Conservation (phyloP, 495 filamentous ascomycete species). For the Neurospora africana region DNA sequence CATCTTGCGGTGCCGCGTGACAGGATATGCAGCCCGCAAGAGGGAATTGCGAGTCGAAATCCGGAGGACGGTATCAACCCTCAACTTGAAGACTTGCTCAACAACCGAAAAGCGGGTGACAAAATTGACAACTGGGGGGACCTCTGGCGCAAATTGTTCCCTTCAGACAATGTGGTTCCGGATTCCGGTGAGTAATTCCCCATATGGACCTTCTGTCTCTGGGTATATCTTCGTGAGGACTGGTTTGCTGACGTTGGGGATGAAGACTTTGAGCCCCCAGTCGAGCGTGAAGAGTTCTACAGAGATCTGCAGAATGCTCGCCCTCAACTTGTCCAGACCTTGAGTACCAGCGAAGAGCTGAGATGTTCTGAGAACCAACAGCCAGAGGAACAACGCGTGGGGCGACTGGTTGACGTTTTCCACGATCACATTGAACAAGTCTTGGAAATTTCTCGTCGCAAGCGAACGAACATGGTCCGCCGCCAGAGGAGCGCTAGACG, state of each 20-base stretch:
- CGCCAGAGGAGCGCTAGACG: constrained; percentile 1
- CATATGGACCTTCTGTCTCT: neutral
- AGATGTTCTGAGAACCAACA: neutral
- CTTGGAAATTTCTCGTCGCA: neutral
- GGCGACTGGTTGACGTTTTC: neutral
- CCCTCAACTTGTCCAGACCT: neutral
- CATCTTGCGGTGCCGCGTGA: constrained; percentile 9
- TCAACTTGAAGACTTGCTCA: constrained; percentile 12
- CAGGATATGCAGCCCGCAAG: constrained; percentile 12
- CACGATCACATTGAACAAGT: constrained; percentile 2
- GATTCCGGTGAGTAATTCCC: constrained; percentile 6
- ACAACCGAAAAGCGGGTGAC: constrained; percentile 15
- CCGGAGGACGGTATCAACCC: constrained; percentile 23
- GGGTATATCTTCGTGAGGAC: neutral
- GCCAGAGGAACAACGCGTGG: neutral
- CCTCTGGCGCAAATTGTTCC: constrained; percentile 20
- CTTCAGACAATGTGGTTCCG: constrained; percentile 3
- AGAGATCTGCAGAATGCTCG: constrained; percentile 6
- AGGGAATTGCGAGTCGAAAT: constrained; percentile 5
- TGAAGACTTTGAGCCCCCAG: constrained; percentile 19
- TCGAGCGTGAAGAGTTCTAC: constrained; percentile 21
- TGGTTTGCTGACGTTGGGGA: neutral
- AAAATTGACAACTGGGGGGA: constrained; percentile 19
- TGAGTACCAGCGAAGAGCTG: neutral
- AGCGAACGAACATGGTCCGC: neutral